Evolutionary conservation across 2,329 filamentous ascomycete genomes (phyloP), one percentile per base, ranked within the genome.

Genomic region (Penicillium digitatum): DNA sequence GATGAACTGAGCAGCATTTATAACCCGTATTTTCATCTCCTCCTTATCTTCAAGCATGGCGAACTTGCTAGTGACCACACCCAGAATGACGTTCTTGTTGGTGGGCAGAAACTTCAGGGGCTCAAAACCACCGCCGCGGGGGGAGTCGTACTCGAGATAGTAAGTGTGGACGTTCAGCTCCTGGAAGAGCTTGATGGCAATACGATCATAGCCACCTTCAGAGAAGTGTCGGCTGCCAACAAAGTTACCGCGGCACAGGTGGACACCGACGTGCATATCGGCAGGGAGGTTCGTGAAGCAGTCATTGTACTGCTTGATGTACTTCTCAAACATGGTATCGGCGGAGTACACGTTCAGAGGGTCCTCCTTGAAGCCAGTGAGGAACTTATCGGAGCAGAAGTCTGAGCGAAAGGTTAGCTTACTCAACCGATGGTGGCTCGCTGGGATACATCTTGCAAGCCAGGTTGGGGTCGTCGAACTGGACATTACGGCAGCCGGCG

Each of bases 251-350:
- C 69, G 81, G 79, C 88, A 91, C 48, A 91, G 78, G 68, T 92
- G 89, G 16, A 92, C 85, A 43, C 88, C 88, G 3, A 89, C 81
- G 72, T 90, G 87, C 78, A 91, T 82, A 67, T 91, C 87, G 2
- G 78, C 70, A 0, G 87, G 87, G 0, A 83, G 75, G 64, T 82
- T 81, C 64, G 78, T 76, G 66, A 89, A 79, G 65, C 80, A 83
- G 71, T 88, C 85, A 70, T 91, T 91, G 79, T 91, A 91, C 61
- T 89, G 82, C 58, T 81, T 78, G 70, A 92, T 87, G 74, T 92
- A 92, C 27, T 86, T 82, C 63, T 89, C 86, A 22, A 92, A 81
- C 42, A 90, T 83, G 62, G 86, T 84, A 45, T 89, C 87, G 7
- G 87, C 82, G 1, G 82, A 82, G 70, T 85, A 83, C 50, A 81